phyloP scores from a whole-genome alignment of 441 rosid genomes.

The Gossypium davidsonii region DNA sequence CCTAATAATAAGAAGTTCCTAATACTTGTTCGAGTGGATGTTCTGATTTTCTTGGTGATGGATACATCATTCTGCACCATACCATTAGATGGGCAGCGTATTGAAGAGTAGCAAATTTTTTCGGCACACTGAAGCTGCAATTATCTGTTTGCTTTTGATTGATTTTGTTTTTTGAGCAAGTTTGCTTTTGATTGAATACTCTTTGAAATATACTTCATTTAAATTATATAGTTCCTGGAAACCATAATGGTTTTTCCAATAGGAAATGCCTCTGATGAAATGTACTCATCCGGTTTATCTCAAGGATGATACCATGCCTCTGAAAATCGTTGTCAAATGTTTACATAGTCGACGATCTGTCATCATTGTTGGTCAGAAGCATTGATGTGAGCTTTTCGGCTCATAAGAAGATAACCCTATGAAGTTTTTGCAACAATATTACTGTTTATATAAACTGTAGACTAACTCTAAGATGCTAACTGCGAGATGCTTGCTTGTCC shows the following conservation, averaged over 20 bases:
- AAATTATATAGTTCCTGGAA: neutral
- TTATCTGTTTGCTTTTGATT: neutral
- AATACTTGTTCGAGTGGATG: neutral
- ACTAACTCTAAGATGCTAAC: conserved; percentile 2
- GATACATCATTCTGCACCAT: neutral
- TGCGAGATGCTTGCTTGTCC: neutral
- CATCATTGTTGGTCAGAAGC: neutral
- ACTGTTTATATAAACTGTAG: neutral
- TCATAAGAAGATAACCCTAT: neutral
- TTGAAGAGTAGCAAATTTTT: neutral
- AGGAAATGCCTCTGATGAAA: neutral
- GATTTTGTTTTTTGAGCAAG: neutral
- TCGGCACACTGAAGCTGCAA: neutral
- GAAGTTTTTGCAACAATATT: neutral
- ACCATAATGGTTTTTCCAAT: neutral
- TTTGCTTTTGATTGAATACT: neutral
- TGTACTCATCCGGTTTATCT: neutral
- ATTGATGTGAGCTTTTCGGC: neutral
- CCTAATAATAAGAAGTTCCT: neutral
- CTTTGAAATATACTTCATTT: neutral
- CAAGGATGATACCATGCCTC: neutral
- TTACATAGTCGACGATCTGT: neutral
- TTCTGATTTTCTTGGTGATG: neutral
- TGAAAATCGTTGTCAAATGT: neutral
- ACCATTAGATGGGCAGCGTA: neutral